Percentiles rank a stretch among this genome's conserved stretches.
Evolutionary conservation across 2,329 filamentous ascomycete species (phyloP).

Genomic region (Ceratocystis lukuohia): DNA sequence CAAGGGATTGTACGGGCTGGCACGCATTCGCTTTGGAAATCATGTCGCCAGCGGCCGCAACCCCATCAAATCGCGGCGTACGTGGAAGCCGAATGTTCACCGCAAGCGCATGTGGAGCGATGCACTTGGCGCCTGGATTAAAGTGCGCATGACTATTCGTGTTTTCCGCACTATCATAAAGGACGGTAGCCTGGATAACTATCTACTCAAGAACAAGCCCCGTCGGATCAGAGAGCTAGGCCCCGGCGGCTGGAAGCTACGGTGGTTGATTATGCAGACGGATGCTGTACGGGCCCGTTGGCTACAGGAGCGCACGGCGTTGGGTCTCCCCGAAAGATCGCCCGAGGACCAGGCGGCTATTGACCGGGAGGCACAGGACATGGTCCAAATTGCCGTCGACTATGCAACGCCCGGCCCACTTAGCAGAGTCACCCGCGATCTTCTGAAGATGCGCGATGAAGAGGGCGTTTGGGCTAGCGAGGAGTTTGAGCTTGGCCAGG

Average conservation of each 20-base stretch:
- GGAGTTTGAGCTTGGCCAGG: conserved; percentile 36
- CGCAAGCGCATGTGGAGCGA: conserved; percentile 54
- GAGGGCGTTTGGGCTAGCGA: conserved; percentile 22
- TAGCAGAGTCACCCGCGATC: conserved; percentile 27
- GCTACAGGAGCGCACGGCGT: conserved; percentile 45
- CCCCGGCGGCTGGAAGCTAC: conserved; percentile 74
- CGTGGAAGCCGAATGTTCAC: conserved; percentile 64
- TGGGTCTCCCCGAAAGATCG: conserved; percentile 44
- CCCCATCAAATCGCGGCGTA: conserved; percentile 55
- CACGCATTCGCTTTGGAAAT: conserved; percentile 67
- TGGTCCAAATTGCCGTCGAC: conserved; percentile 32
- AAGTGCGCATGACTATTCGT: conserved; percentile 54
- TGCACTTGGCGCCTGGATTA: conserved; percentile 47
- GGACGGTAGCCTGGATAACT: conserved; percentile 72
- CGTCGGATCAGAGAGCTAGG: conserved; percentile 74
- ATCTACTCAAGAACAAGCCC: conserved; percentile 69
- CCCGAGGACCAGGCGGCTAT: conserved; percentile 25
- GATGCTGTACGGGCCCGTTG: conserved; percentile 50
- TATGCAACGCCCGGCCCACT: conserved; percentile 31
- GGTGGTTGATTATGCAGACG: conserved; percentile 83
- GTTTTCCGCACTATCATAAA: conserved; percentile 67
- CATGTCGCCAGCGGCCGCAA: conserved; percentile 56
- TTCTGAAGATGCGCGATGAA: conserved; percentile 31
- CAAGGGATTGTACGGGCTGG: conserved; percentile 55
- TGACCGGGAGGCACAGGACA: conserved; percentile 28